Conservation (phyloP, 176 grass and related monocot genomes). For the Cymbopogon citratus region DNA sequence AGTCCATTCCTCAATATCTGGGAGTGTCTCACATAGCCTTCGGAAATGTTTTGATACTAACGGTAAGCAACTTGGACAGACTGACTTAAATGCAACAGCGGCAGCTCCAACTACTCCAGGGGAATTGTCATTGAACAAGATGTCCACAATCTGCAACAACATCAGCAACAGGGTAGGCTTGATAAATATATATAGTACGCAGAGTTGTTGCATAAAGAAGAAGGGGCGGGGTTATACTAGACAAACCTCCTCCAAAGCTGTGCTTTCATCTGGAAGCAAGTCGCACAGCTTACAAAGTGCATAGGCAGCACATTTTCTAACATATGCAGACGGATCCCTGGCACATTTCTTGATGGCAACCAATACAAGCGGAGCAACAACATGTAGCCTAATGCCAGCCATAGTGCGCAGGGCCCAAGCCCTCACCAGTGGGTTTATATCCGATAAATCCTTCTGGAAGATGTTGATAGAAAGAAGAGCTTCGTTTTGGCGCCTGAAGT, state of each 20-base stretch:
- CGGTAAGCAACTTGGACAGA: conserved; percentile 61
- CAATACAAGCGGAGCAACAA: conserved; percentile 75
- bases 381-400: conserved; percentile 80
- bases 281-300: conserved; percentile 73
- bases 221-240: background rate
- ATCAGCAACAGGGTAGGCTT: background rate
- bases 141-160: conserved; percentile 60
- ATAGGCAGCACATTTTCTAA: conserved; percentile 89
- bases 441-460: conserved; percentile 94
- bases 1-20: conserved; percentile 91
- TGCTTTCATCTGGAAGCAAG: conserved; percentile 66
- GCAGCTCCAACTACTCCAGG: conserved; percentile 74
- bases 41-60: conserved; percentile 71
- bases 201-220: background rate
- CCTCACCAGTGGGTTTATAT: conserved; percentile 89
- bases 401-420: conserved; percentile 94
- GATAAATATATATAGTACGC: background rate
- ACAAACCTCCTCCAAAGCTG: conserved; percentile 62
- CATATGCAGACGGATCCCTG: conserved; percentile 80
- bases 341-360: conserved; percentile 69
- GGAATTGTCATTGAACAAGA: conserved; percentile 66
- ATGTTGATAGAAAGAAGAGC: conserved; percentile 93
- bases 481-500: conserved; percentile 80
- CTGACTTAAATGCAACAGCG: conserved; percentile 65
- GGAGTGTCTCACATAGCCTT: conserved; percentile 76